A percentile compares a stretch with the other conserved stretches of the same genome.
These are phyloP conservation scores for Agrostemma githago DNA, from an alignment of 148 eudicot species.

Conservation along the genomic window DNA sequence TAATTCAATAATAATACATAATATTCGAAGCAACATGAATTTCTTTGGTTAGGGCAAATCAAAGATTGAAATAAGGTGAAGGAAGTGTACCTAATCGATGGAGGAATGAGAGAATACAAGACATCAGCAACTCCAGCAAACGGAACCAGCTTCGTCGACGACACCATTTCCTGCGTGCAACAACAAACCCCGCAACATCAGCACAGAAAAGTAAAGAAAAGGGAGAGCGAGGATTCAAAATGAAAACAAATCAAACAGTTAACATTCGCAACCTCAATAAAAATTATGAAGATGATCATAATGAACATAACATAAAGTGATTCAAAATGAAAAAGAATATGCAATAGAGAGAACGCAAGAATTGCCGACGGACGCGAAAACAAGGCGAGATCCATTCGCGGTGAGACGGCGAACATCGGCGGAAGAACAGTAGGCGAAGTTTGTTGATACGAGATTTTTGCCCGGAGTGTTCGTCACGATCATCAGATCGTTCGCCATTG, in stretches of 20 bases:
- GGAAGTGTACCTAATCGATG: too few species aligned
- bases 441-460: slow-evolving; percentile 56
- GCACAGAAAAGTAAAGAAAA: too few species aligned
- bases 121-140: too few species aligned
- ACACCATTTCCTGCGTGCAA: too few species aligned
- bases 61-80: too few species aligned
- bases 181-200: too few species aligned
- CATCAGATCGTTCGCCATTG: slow-evolving; percentile 43
- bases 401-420: slow-evolving; percentile 45
- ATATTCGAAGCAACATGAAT: too few species aligned
- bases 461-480: slow-evolving; percentile 72
- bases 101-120: too few species aligned
- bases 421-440: slow-evolving; percentile 50
- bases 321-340: slow-evolving; percentile 48
- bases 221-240: too few species aligned
- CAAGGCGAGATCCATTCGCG: slow-evolving; percentile 50
- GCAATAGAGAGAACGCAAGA: slow-evolving; percentile 51
- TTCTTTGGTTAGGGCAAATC: too few species aligned
- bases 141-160: too few species aligned
- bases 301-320: background rate
- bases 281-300: background rate
- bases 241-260: background rate
- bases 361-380: slow-evolving; percentile 41
- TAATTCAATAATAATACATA: too few species aligned
- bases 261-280: background rate